Evolutionary conservation across 352 stramenopile genomes (phyloP).

Genomic region (Pythium sukuiense): DNA sequence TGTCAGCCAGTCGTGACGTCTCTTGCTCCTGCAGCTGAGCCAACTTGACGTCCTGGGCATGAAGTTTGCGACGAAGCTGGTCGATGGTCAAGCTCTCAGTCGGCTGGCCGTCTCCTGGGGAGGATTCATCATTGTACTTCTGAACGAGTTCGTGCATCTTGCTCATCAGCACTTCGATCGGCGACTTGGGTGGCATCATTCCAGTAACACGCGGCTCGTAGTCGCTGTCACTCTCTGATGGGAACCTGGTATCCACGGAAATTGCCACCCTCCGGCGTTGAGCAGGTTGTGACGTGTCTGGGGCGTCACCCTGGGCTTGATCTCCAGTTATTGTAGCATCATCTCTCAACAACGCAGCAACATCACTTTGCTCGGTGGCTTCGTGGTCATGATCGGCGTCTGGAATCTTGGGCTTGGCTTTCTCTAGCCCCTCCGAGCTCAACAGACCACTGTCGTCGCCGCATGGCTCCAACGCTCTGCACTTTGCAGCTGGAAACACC

Average conservation of each 20-base stretch:
- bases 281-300: background rate
- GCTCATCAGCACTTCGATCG: slow-evolving; percentile 48
- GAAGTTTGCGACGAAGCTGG: slow-evolving; percentile 29
- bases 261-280: slow-evolving; percentile 12
- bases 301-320: background rate
- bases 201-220: background rate
- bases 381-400: background rate
- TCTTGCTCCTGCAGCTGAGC: slow-evolving; percentile 41
- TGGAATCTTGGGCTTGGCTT: background rate
- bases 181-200: slow-evolving; percentile 29
- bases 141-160: slow-evolving; percentile 62
- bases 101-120: background rate
- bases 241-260: slow-evolving; percentile 23
- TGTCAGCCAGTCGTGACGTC: slow-evolving; percentile 33
- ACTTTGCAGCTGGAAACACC: slow-evolving; percentile 15
- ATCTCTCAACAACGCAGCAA: background rate
- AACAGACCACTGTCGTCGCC: background rate
- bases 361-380: background rate
- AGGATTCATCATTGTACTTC: slow-evolving; percentile 33
- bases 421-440: background rate
- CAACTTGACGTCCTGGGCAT: slow-evolving; percentile 32
- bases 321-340: background rate
- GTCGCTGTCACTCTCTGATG: slow-evolving; percentile 7
- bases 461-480: background rate
- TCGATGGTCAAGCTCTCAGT: slow-evolving; percentile 6